A percentile compares a stretch with the other conserved stretches of the same genome.
phyloP scores from a whole-genome alignment of 2,329 filamentous ascomycete genomes.

The Sporothrix schenckii region DNA sequence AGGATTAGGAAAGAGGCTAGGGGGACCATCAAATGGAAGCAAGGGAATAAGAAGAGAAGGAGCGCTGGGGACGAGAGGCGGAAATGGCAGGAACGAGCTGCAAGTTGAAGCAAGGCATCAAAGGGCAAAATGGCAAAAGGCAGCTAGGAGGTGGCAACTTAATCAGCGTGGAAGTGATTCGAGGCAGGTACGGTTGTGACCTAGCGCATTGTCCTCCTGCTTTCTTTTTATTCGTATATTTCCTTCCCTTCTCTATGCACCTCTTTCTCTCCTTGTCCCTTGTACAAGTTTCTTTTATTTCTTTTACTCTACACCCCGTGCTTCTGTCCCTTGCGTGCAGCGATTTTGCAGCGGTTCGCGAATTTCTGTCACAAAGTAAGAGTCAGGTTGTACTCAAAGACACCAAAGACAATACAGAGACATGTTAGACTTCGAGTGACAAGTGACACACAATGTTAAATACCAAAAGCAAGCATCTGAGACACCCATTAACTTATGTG shows the following conservation, averaged over 20 bases:
- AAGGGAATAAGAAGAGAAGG: slow-evolving; percentile 6
- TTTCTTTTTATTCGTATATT: background rate
- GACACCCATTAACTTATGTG: slow-evolving; percentile 11
- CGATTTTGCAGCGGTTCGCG: background rate
- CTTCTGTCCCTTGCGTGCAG: slow-evolving; percentile 1
- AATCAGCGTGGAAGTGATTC: slow-evolving; percentile 7
- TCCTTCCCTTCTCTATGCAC: background rate
- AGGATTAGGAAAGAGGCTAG: background rate
- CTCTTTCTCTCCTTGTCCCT: background rate
- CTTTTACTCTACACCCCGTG: background rate
- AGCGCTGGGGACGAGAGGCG: background rate
- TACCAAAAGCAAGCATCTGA: slow-evolving; percentile 14
- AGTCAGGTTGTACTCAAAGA: background rate
- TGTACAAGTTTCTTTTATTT: background rate
- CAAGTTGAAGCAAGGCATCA: slow-evolving; percentile 11
- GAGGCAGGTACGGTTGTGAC: background rate
- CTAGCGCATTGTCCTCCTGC: background rate
- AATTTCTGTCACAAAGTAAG: background rate
- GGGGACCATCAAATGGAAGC: background rate
- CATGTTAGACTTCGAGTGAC: slow-evolving; percentile 10
- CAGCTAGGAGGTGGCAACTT: slow-evolving; percentile 15
- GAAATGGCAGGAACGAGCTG: slow-evolving; percentile 17
- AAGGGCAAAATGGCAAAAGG: background rate
- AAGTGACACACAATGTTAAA: background rate
- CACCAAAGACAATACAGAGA: slow-evolving; percentile 15